A percentile compares a stretch with the other conserved stretches of the same genome.
Evolutionary conservation across 1,139 yeast species (phyloP).

Genomic region (Candida albicans): DNA sequence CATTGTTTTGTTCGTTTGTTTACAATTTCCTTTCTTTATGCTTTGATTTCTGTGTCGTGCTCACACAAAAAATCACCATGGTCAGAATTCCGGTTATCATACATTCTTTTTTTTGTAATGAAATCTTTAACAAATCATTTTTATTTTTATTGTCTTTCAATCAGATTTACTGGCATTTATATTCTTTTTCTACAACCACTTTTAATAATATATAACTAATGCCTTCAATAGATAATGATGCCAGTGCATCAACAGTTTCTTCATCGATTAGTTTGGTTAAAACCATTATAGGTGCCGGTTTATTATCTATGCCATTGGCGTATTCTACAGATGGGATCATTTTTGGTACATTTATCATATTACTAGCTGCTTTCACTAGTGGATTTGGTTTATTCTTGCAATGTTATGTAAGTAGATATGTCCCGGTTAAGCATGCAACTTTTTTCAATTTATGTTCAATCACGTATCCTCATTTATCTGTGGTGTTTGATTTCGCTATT

Average conservation of each 20-base stretch:
- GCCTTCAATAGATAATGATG: slow-evolving; percentile 13
- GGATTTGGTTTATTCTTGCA: slow-evolving; percentile 80
- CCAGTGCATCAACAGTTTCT: slow-evolving; percentile 40
- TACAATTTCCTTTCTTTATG: no score
- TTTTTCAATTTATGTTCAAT: slow-evolving; percentile 82
- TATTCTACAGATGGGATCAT: slow-evolving; percentile 81
- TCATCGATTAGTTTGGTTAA: slow-evolving; percentile 63
- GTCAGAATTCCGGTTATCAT: no score
- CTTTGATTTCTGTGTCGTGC: no score
- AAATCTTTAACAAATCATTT: no score
- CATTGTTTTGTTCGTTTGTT: no score
- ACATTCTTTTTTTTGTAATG: no score
- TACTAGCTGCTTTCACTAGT: slow-evolving; percentile 75
- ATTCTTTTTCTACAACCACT: slow-evolving; percentile 5
- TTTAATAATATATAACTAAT: slow-evolving; percentile 5
- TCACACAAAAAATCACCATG: no score
- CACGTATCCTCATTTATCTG: slow-evolving; percentile 81
- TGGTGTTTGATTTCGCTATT: slow-evolving; percentile 83
- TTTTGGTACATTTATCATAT: slow-evolving; percentile 62
- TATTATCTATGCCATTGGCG: slow-evolving; percentile 90
- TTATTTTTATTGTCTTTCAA: no score
- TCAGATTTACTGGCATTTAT: no score
- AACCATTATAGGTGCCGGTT: slow-evolving; percentile 87
- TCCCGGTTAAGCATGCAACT: slow-evolving; percentile 74
- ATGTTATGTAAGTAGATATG: slow-evolving; percentile 68